Conservation (phyloP, 805 yeast species). For the Blastobotrys muscicola region DNA sequence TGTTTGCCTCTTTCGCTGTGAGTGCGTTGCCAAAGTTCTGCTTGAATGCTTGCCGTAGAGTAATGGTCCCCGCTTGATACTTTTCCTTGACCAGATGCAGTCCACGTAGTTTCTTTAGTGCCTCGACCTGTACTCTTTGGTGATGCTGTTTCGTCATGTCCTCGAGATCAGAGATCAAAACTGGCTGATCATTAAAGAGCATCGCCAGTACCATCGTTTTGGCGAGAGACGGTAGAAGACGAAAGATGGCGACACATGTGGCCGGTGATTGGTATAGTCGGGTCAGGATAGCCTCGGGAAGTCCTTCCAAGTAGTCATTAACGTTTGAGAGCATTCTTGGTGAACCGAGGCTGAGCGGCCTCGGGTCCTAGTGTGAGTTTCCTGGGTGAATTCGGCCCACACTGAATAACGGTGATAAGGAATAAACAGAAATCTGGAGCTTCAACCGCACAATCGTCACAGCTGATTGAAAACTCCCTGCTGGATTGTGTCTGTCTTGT, state of each 20-base stretch:
- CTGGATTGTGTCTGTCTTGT: too few species aligned
- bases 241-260: slow-evolving; percentile 85
- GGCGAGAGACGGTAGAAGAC: slow-evolving; percentile 81
- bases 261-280: slow-evolving; percentile 84
- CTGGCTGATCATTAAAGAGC: slow-evolving; percentile 71
- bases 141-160: slow-evolving; percentile 63
- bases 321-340: slow-evolving; percentile 46
- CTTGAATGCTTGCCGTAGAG: slow-evolving; percentile 59
- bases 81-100: slow-evolving; percentile 64
- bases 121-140: slow-evolving; percentile 51
- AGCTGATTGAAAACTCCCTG: too few species aligned
- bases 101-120: slow-evolving; percentile 64
- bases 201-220: slow-evolving; percentile 81
- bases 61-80: slow-evolving; percentile 35
- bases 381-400: too few species aligned
- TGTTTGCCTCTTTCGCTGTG: slow-evolving; percentile 54
- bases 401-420: too few species aligned
- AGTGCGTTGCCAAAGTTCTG: slow-evolving; percentile 70
- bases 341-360: too few species aligned
- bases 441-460: too few species aligned
- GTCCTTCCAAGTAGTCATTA: slow-evolving; percentile 79
- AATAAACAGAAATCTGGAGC: too few species aligned
- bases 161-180: slow-evolving; percentile 57
- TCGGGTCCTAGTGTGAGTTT: too few species aligned
- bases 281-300: slow-evolving; percentile 79